Evolutionary conservation across 305 asterid species (phyloP).

Genomic region (Fraxinus xanthoxyloides): DNA sequence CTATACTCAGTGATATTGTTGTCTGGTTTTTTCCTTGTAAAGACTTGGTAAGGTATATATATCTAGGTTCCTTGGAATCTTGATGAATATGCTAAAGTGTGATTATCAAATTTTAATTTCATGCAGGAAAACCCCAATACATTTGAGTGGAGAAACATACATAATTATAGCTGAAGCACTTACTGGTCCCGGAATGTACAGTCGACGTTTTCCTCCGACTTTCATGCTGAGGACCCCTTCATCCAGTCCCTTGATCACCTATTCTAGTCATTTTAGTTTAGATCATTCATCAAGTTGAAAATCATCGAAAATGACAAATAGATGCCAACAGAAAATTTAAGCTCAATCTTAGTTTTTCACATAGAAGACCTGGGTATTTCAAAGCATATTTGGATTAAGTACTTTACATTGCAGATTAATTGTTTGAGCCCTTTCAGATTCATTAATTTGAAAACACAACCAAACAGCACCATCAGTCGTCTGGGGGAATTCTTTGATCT

Average conservation of each 20-base stretch:
- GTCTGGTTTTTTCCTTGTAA: not conserved
- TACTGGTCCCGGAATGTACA: conserved; percentile 89
- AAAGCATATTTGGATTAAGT: not conserved
- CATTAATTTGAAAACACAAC: not conserved
- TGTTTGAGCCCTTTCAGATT: not conserved
- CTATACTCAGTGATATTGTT: not conserved
- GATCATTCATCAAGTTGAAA: not conserved
- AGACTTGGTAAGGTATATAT: not conserved
- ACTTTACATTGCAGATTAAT: not conserved
- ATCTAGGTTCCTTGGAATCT: not conserved
- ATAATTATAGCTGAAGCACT: conserved; percentile 27
- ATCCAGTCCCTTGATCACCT: conserved; percentile 94
- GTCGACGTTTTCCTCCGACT: conserved; percentile 87
- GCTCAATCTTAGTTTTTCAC: not conserved
- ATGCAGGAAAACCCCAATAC: not conserved
- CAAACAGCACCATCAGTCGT: not conserved
- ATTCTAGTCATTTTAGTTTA: conserved; percentile 16
- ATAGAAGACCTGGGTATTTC: not conserved
- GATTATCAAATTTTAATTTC: not conserved
- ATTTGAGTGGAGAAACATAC: not conserved
- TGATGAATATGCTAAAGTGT: not conserved
- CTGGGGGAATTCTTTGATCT: not conserved
- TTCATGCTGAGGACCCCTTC: conserved; percentile 95
- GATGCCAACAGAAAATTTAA: not conserved
- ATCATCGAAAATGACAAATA: not conserved